Evolutionary conservation across 345 rosid genomes (phyloP), one percentile per base, ranked within the genome.

Genomic region (Populus nigra): DNA sequence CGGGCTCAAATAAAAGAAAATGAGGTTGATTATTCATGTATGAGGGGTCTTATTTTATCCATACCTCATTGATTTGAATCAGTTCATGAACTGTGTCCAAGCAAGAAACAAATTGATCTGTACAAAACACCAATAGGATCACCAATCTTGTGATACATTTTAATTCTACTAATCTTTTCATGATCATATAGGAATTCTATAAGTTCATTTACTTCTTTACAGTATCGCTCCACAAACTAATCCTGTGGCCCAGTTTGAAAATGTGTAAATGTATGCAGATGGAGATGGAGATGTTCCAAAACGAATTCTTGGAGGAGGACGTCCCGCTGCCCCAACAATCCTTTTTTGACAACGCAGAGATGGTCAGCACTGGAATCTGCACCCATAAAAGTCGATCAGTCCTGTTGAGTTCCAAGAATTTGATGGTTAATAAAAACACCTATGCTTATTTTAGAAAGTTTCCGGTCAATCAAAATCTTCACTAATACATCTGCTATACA

Each of bases 51-150:
- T n/a, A n/a, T n/a, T 39, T 45, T 35, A 69, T 55, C 75, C 79
- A 70, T 36, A 77, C 71, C 72, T 25, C 15, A 41, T 41, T 74
- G 45, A 16, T 38, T 50, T 35, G 39, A 72, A 79, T 78, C 72
- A 83, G 73, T 71, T 83, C 78, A 79, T 59, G 74, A 74, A 72
- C 45, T 13, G 53, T 36, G 71, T 76, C 77, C 82, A 71, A 73
- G 22, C 76, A 75, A 55, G 61, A 76, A 81, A 83, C 76, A 80
- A 82, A 82, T 69, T 83, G 49, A 76, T 76, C 85, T 86, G 83
- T 83, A 87, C 87, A 89, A 69, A 80, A 80, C n/a, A 82, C 78
- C 73, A 85, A 77, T 49, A 69, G 50, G 45, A 79, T 70, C 72
- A 73, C 73, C 35, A 57, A 75, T 73, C 68, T 76, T 23, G 77